Conservation (phyloP, 176 grass and related monocot species). For the Chrysopogon serrulatus region DNA sequence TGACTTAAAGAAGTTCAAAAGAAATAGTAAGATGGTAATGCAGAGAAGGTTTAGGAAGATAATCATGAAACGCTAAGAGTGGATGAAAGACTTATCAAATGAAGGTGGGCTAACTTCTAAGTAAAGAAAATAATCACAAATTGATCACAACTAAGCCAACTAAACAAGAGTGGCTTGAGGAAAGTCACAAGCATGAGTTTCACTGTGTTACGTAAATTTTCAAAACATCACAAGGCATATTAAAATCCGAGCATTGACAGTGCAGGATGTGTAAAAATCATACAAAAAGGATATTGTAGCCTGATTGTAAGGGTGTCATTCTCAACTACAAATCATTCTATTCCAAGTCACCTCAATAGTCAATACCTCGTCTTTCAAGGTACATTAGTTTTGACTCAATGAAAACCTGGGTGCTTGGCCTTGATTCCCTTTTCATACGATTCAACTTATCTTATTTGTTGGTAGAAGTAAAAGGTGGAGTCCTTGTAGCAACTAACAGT, state of each 20-base stretch:
- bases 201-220: background rate
- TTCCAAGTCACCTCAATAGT: background rate
- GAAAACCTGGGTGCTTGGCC: background rate
- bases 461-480: background rate
- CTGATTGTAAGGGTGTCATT: background rate
- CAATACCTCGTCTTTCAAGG: background rate
- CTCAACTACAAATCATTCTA: background rate
- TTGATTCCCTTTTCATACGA: slow-evolving; percentile 5
- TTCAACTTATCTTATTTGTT: background rate
- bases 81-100: background rate
- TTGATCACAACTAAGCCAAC: background rate
- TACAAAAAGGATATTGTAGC: background rate
- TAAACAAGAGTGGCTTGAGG: background rate
- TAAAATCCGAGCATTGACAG: background rate
- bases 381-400: background rate
- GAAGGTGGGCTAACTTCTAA: background rate
- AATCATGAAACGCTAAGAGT: background rate
- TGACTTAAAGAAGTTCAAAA: background rate
- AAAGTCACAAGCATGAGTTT: background rate
- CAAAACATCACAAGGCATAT: background rate
- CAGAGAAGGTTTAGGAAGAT: background rate
- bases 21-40: background rate
- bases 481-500: background rate
- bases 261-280: background rate
- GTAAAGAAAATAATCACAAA: background rate